Evolutionary conservation across 441 rosid species (phyloP), one percentile per base, ranked within the genome.

Genomic region (Viola pubescens): DNA sequence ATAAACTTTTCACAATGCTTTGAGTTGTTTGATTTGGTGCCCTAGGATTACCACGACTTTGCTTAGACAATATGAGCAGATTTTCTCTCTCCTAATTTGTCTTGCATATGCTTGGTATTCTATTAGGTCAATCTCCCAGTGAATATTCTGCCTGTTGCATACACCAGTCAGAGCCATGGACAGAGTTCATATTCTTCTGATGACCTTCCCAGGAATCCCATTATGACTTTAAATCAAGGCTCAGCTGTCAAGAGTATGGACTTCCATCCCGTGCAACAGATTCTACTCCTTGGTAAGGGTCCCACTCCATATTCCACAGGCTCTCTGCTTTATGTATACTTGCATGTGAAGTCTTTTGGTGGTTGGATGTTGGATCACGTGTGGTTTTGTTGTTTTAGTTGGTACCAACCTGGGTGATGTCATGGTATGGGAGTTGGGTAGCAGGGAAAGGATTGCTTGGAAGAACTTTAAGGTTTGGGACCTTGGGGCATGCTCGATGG

Each of bases 241-340:
- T 80, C 95, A 58, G 70, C 82, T 55, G 86, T 81, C 46, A 88
- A 71, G 78, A 88, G 89, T 75, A 88, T 88, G 92, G 95, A 88
- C 76, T 88, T 88, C 71, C 92, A 88, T 73, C 92, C 91, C 0
- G 51, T 68, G 58, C 88, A 83, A 64, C 95, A 82, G 65, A 80
- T 73, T 71, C 60, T 88, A 40, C 91, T 88, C 65, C 88, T 88
- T 19, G 89, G 95, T 88, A 59, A 70, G 83, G 59, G 4, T 16
- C 48, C 16, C 40, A 58, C 58, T 51, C 43, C 44, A 44, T 41
- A 39, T 57, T 58, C 50, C 12, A 61, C 57, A 40, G 56, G 51
- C 47, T 60, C 16, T 48, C 65, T 52, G 52, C 37, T 55, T 54
- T 45, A 13, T 49, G 4, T 4, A 7, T 14, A 37, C 9, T 8